Evolutionary conservation across 2,329 filamentous ascomycete species (phyloP).

Genomic region (Onygenales sp.): DNA sequence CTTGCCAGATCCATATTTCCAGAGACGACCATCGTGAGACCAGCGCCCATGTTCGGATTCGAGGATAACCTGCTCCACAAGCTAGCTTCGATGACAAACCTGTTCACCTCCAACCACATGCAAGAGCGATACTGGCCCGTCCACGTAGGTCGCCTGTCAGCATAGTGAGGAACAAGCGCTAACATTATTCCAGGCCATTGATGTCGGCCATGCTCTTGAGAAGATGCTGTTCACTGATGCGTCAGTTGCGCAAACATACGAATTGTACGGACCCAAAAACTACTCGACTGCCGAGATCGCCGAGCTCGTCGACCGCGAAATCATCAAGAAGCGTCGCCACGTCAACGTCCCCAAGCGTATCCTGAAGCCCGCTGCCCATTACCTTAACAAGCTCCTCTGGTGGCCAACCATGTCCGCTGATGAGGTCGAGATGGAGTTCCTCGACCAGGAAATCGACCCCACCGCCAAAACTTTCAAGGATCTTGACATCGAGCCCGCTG

Average conservation of each 20-base stretch:
- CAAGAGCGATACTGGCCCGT: constrained; percentile 84
- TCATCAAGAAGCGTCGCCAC: constrained; percentile 78
- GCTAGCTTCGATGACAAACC: constrained; percentile 68
- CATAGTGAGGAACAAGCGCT: background rate
- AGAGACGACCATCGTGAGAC: constrained; percentile 92
- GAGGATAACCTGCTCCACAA: constrained; percentile 87
- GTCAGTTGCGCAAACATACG: constrained; percentile 82
- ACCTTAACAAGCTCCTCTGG: constrained; percentile 78
- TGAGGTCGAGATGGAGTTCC: constrained; percentile 82
- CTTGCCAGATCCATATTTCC: constrained; percentile 84
- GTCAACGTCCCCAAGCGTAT: constrained; percentile 80
- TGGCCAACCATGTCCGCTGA: constrained; percentile 78
- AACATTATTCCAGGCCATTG: constrained; percentile 55
- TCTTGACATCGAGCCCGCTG: constrained; percentile 77
- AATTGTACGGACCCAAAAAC: constrained; percentile 87
- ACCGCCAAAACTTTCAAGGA: constrained; percentile 93
- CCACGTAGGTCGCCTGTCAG: constrained; percentile 50
- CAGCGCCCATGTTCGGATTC: constrained; percentile 87
- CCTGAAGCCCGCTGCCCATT: constrained; percentile 62
- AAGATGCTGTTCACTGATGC: constrained; percentile 82
- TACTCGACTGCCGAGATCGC: constrained; percentile 85
- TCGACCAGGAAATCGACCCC: constrained; percentile 85
- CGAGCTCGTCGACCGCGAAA: constrained; percentile 81
- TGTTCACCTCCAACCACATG: constrained; percentile 90
- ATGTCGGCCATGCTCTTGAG: constrained; percentile 83